Evolutionary conservation across 345 rosid species (phyloP), one percentile per base, ranked within the genome.

Genomic region (Euclidium syriacum): DNA sequence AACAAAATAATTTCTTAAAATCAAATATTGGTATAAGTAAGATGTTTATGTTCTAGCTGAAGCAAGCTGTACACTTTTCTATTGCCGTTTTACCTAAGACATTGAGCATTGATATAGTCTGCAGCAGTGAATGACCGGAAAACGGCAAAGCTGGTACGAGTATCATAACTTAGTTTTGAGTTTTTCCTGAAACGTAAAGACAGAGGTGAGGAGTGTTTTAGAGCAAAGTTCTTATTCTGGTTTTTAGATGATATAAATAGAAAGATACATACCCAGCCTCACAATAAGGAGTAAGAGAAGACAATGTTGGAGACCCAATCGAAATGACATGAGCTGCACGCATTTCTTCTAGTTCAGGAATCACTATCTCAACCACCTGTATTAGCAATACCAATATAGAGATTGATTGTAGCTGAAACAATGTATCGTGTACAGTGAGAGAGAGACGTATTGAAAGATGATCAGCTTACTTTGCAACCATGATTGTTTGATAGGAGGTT

Each of bases 261-360:
- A 36, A 42, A 27, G 23, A 71, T 58, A 41, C 80, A 54, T 78
- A 90, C 95, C 97, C 97, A 50, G 86, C 87, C 65, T 67, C 76
- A 43, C 76, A 60, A 69, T 90, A 78, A 54, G 88, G 82, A 73
- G 59, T 85, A 51, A 85, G 47, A 29, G 74, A 73, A 47, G 58
- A 27, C 19, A 73, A 20, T 26, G 67, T 4, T 59, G 80, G 80
- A 18, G 85, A 78, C 73, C 97, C 97, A 41, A 90, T 87, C 7
- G 92, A 80, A 39, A 87, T 76, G 55, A 90, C 29, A 77, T 87
- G 92, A 67, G 97, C 92, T 53, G 67, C 75, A 38, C 85, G 83
- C 97, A 85, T 85, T 77, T 87, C 97, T 24, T 66, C 79, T 52
- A 90, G 78, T 77, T 87, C 95, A 35, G 97, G 97, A 73, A 90